These are phyloP conservation scores for Fragaria iinumae DNA, from an alignment of 306 rosid species.

Conservation along the genomic window DNA sequence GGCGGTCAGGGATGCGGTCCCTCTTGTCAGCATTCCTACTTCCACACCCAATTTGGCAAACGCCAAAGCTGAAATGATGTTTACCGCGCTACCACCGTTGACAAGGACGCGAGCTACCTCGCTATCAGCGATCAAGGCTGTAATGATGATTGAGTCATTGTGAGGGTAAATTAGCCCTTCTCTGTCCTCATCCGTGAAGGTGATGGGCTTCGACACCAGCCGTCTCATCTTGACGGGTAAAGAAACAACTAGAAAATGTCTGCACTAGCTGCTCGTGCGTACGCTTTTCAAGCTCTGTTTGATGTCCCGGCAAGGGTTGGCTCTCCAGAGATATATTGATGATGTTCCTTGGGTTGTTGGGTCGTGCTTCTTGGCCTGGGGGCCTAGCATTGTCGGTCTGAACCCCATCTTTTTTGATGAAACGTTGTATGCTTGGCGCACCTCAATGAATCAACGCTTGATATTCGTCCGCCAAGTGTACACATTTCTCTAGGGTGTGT, in stretches of 20 bases:
- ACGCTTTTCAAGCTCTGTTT: background rate
- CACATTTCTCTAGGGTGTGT: background rate
- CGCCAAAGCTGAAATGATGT: background rate
- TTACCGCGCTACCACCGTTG: background rate
- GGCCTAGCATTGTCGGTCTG: background rate
- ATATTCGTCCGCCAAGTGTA: background rate
- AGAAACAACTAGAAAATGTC: too few species aligned
- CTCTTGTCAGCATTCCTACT: background rate
- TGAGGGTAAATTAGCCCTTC: background rate
- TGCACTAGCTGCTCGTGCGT: background rate
- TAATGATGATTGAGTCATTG: background rate
- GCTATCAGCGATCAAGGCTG: background rate
- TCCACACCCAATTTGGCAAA: background rate
- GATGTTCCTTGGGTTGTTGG: background rate
- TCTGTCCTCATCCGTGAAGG: background rate
- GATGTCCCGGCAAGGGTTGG: background rate
- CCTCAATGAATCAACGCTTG: background rate
- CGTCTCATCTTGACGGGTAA: background rate
- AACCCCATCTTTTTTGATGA: background rate
- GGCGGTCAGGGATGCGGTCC: background rate
- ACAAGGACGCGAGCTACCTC: background rate
- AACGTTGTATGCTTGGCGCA: background rate
- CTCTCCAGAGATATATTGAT: background rate
- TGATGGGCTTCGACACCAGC: background rate
- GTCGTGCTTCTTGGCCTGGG: background rate